These are phyloP conservation scores for Sextonia rubra DNA, from an alignment of 164 flowering plant species.

Conservation along the genomic window DNA sequence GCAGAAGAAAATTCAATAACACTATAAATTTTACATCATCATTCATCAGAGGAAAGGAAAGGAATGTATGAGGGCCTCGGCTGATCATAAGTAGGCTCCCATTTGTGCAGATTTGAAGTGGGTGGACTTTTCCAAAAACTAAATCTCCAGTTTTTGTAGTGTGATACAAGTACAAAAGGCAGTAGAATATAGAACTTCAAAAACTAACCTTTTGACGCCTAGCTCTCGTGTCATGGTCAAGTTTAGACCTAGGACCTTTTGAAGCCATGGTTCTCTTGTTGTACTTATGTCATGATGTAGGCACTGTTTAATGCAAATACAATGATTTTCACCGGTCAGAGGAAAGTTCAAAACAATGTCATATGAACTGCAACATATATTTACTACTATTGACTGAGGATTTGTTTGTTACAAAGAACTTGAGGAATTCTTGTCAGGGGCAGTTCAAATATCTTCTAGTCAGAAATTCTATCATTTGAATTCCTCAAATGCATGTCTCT, in stretches of 20 bases:
- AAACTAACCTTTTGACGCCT: slow-evolving; percentile 79
- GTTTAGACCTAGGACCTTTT: slow-evolving; percentile 81
- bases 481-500: too few relatives aligned
- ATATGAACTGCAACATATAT: background rate
- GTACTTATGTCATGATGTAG: slow-evolving; percentile 17
- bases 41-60: too few relatives aligned
- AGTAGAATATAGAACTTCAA: background rate
- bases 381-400: background rate
- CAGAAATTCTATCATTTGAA: too few relatives aligned
- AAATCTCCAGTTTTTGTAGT: background rate
- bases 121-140: too few relatives aligned
- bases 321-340: background rate
- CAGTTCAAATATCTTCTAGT: too few relatives aligned
- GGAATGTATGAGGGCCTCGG: too few relatives aligned
- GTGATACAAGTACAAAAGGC: background rate
- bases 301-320: slow-evolving; percentile 7
- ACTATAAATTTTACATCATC: too few relatives aligned
- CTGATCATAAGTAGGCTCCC: too few relatives aligned
- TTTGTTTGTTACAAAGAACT: too few relatives aligned
- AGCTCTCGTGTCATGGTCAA: slow-evolving; percentile 84
- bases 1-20: background rate
- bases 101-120: too few relatives aligned
- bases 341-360: background rate
- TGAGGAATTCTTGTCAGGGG: too few relatives aligned
- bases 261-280: slow-evolving; percentile 61